phyloP scores from a whole-genome alignment of 23 red algal species.

The Chondrus crispus region DNA sequence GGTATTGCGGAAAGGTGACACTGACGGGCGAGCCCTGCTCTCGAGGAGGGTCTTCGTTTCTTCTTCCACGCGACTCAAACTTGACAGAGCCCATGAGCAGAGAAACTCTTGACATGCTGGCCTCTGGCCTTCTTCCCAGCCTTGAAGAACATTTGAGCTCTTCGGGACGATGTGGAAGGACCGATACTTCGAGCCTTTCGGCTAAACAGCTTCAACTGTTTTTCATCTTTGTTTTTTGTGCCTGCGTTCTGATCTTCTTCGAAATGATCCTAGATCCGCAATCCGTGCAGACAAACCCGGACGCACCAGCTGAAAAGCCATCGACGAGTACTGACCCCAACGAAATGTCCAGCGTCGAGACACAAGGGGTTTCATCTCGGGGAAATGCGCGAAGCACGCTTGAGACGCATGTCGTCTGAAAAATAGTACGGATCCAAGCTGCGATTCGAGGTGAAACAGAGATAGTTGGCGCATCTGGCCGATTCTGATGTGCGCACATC shows the following conservation, averaged over 20 bases:
- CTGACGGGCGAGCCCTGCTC: not conserved
- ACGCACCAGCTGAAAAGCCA: too few relatives aligned
- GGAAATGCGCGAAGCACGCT: too few relatives aligned
- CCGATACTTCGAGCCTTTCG: not conserved
- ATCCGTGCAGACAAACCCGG: too few relatives aligned
- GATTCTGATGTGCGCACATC: too few relatives aligned
- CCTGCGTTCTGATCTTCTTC: not conserved
- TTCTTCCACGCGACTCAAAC: not conserved
- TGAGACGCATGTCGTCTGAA: too few relatives aligned
- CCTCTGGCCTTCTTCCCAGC: not conserved
- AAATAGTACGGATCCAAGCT: too few relatives aligned
- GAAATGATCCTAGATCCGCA: constrained; percentile 14
- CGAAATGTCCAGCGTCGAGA: too few relatives aligned
- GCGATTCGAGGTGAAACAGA: too few relatives aligned
- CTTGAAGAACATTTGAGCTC: not conserved
- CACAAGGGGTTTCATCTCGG: too few relatives aligned
- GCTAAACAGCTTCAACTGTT: constrained; percentile 17
- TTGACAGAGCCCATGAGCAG: not conserved
- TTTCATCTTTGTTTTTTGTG: constrained; percentile 14
- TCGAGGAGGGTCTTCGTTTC: not conserved
- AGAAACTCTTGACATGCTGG: not conserved
- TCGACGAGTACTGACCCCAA: too few relatives aligned
- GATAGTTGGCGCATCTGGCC: too few relatives aligned
- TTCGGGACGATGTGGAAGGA: not conserved
- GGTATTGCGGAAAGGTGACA: not conserved